Evolutionary conservation across 2,329 filamentous ascomycete genomes (phyloP), one percentile per base, ranked within the genome.

Genomic region (Zasmidium citrigriseum): DNA sequence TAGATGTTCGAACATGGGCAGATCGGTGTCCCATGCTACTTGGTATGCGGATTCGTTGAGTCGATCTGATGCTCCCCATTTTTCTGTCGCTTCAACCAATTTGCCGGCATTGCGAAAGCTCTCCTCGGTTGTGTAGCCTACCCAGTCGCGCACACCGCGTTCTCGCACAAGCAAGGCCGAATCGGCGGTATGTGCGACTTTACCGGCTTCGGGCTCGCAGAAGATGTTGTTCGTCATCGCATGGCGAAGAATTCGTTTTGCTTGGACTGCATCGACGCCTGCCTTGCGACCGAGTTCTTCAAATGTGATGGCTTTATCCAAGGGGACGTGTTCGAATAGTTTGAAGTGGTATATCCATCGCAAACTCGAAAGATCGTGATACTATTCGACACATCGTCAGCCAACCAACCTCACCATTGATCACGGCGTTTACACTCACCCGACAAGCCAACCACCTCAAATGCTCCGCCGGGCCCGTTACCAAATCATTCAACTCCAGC

Each of bases 1-100:
- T 45, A 68, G 52, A 54, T 64, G 58, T 45, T 65, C 65, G 29
- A 65, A 64, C 48, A 66, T 59, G 2, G 63, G 54, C 48, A 61
- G 41, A 2, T 62, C 53, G 5, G 58, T 60, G 11, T 59, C 55
- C 46, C 46, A 62, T 38, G 53, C 58, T 29, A 44, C 62, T 64
- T 67, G 55, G 38, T 60, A 65, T 4, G 64, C 57, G 16, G 59
- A 61, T 34, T 66, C 38, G 27, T 46, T 25, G 24, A 23, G 24
- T 58, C 58, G 22, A 61, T 61, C 23, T 60, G 54, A 59, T 20
- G 55, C 45, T 11, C 58, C 59, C 62, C 63, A 66, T 57, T 58
- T 61, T 49, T 65, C 34, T 5, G 60, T 62, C 1, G 62, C 61
- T 41, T 66, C 62, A 4, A 59, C 48, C 4, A 52, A 22, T 7